Base-by-base conservation (phyloP, 805 yeast genomes). In the Metschnikowia baotianmanensis region DNA sequence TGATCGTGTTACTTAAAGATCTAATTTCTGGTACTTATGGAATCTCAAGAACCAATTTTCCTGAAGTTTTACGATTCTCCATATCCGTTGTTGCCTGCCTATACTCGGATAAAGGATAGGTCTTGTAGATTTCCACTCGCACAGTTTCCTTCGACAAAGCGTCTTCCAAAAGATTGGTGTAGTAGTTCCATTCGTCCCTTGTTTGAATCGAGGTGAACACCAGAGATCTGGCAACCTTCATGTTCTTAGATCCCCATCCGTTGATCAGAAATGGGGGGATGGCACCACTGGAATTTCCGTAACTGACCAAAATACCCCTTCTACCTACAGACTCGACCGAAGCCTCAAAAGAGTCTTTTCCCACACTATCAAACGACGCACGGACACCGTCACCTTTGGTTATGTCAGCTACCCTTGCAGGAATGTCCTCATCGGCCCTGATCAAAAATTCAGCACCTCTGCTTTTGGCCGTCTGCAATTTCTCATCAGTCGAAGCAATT, bases 221-320 rank as follows among this genome's bases (percentile, higher is more conserved):
- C 16, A 59, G 60, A n/a, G 96, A 96, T 60, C 96, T 77, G 25
- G 67, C 32, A 23, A 86, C 48, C 49, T 74, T 79, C 38, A 85
- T 50, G 56, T 84, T 86, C 64, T 84, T 86, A 3, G 82, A 58
- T 1, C 80, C 47, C 40, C 89, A 67, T 34, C 69, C 59, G 23
- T 47, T 52, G 31, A 86, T 56, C 1, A 64, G 21, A 12, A 86
- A 51, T 12, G 95, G 91, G 1, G 86, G 81, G 21, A 88, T 87
- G 1, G 79, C 67, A 13, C 97, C 97, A 5, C 90, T 82, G 6
- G 96, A 83, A 55, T 88, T 88, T 45, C 97, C 97, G 55, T 69
- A 88, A 23, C 84, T 74, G 22, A 87, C 80, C 43, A 86, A 65
- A 2, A 86, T 72, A 20, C 97, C 97, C 58, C 80, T 83, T 56